Percentiles rank a stretch among this genome's conserved stretches.
phyloP scores from a whole-genome alignment of 1,284 basidiomycete species.

The Apiotrichum porosum region DNA sequence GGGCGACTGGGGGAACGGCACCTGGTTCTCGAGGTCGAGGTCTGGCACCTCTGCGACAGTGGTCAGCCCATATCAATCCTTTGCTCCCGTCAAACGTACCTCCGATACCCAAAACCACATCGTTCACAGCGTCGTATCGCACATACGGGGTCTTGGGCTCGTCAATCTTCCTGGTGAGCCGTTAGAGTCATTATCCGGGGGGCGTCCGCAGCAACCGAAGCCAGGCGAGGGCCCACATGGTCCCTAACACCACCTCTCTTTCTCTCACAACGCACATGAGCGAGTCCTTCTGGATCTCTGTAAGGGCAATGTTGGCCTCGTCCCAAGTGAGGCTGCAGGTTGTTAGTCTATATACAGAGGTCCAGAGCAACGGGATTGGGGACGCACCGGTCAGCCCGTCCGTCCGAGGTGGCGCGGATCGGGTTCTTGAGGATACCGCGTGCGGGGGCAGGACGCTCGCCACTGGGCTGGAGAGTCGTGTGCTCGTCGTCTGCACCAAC shows the following conservation, averaged over 20 bases:
- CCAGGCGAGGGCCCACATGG: no score
- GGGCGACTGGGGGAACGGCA: conserved; percentile 3
- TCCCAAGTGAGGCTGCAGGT: conserved; percentile 71
- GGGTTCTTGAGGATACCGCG: conserved; percentile 47
- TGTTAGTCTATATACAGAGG: no score
- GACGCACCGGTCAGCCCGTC: conserved; percentile 9
- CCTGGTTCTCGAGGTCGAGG: conserved; percentile 32
- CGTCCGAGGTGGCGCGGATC: conserved; percentile 13
- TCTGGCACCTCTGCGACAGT: conserved; percentile 55
- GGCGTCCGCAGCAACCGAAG: no score
- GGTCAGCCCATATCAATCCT: no score
- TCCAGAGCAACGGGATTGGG: no score
- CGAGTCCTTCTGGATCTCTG: conserved; percentile 86
- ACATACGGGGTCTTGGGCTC: conserved; percentile 96
- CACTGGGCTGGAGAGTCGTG: conserved; percentile 16
- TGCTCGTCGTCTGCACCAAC: conserved; percentile 13
- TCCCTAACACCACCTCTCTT: no score
- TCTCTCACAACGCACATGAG: conserved; percentile 58
- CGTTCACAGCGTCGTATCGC: conserved; percentile 78
- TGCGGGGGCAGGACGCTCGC: conserved; percentile 30
- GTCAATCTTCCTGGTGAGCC: conserved; percentile 67
- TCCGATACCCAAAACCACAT: conserved; percentile 63
- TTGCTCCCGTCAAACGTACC: no score
- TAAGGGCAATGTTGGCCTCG: conserved; percentile 81
- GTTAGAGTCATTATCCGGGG: background rate